Conservation (phyloP, 768 basidiomycete species). For the Pluteus cervinus region DNA sequence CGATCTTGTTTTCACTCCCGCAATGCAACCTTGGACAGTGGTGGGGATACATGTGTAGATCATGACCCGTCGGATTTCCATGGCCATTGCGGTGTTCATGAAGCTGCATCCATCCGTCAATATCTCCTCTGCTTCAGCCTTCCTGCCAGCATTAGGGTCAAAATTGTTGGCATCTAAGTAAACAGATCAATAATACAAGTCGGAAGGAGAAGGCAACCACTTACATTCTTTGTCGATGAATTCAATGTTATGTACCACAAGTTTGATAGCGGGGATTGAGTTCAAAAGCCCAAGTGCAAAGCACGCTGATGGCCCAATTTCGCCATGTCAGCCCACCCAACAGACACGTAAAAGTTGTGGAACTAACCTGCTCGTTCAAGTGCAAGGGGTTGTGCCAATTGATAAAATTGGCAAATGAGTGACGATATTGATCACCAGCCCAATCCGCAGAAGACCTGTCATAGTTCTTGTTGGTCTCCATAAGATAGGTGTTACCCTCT, state of each 20-base stretch:
- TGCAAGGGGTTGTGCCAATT: slow-evolving; percentile 60
- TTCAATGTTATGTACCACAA: slow-evolving; percentile 41
- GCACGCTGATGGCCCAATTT: slow-evolving; percentile 54
- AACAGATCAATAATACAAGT: neutral
- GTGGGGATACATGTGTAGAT: slow-evolving; percentile 35
- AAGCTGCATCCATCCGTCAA: slow-evolving; percentile 76
- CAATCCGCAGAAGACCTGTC: slow-evolving; percentile 25
- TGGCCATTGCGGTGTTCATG: slow-evolving; percentile 52
- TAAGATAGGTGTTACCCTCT: slow-evolving; percentile 52
- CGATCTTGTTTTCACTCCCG: slow-evolving; percentile 55
- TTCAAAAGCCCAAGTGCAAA: slow-evolving; percentile 64
- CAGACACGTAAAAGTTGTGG: neutral
- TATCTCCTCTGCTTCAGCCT: slow-evolving; percentile 38
- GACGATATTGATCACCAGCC: slow-evolving; percentile 45
- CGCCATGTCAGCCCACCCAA: too few species aligned
- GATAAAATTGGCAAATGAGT: slow-evolving; percentile 42
- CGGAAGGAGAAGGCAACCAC: slow-evolving; percentile 9
- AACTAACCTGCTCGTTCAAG: slow-evolving; percentile 54
- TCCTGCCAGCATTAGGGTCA: slow-evolving; percentile 27
- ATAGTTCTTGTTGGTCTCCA: slow-evolving; percentile 51
- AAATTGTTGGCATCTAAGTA: slow-evolving; percentile 31
- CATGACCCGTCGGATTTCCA: slow-evolving; percentile 30
- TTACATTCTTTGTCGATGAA: slow-evolving; percentile 48
- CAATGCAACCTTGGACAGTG: slow-evolving; percentile 55
- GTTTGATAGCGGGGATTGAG: slow-evolving; percentile 52